Base-by-base conservation (phyloP, 805 yeast species). In the Candida ficus region DNA sequence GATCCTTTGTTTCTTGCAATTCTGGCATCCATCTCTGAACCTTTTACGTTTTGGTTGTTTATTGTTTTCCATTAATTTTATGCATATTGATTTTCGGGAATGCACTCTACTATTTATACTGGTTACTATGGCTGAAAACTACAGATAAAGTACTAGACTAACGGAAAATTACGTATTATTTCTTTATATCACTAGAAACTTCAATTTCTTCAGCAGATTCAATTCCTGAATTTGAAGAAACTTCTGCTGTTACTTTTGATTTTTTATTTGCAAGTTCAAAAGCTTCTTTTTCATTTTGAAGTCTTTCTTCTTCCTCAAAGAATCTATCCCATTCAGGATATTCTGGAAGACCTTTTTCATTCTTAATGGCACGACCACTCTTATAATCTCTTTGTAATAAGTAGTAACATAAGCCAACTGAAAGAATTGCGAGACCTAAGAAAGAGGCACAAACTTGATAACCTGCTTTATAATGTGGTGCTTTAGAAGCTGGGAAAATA, bases 361-460 rank as follows among this genome's bases (percentile, higher is more conserved):
- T 45, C 38, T 42, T 42, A 19, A 45, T 32, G 16, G 48, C 48
- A 19, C 38, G 27, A 4, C 48, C 48, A 21, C 47, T 53, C 38
- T 60, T 54, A 44, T 68, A 71, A 45, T 68, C 70, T 36, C 66
- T 52, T 43, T 64, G 65, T 47, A 67, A 64, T 33, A 65, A 54
- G 43, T 58, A 56, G 28, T 53, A 39, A 27, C 45, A 42, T 3
- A 42, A 13, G 10, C 31, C 38, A 13, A 45, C 46, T 7, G 40
- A 38, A 8, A 42, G 22, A 11, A 42, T 26, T 13, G 42, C 48
- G 3, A 42, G 23, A n/a, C 44, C 48, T 3, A 45, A 27, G 26
- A 56, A 39, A 4, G 57, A 58, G 14, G 52, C 45, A 27, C 45
- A 40, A 17, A 57, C 47, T 44, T 57, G 64, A 39, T 63, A 63